phyloP scores from a whole-genome alignment of 257 asterid species.

The Solanum pinnatisectum region DNA sequence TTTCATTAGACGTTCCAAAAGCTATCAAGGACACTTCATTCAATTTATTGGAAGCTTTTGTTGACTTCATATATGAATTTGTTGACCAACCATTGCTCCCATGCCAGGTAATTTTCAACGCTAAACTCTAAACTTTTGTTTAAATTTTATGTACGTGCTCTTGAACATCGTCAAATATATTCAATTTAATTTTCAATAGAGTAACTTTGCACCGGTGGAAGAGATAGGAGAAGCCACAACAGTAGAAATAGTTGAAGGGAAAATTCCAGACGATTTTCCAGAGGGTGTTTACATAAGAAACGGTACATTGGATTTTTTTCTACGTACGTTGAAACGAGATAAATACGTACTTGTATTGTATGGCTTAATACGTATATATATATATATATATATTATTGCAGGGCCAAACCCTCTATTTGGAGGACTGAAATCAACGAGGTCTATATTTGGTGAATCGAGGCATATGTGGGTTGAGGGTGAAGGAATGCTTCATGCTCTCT shows the following conservation, averaged over 20 bases:
- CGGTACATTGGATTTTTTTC: slow-evolving; percentile 13
- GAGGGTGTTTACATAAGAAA: slow-evolving; percentile 57
- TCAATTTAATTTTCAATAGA: slow-evolving; percentile 6
- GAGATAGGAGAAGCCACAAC: slow-evolving; percentile 28
- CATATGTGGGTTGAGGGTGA: slow-evolving; percentile 37
- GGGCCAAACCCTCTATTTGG: slow-evolving; percentile 41
- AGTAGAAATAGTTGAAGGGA: slow-evolving; percentile 21
- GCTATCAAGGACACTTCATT: slow-evolving; percentile 19
- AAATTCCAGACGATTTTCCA: slow-evolving; percentile 44
- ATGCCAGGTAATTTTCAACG: slow-evolving; percentile 31
- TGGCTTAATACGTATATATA: too few species aligned
- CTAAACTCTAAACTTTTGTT: too few species aligned
- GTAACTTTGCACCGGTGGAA: slow-evolving; percentile 58
- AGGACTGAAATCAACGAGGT: slow-evolving; percentile 24
- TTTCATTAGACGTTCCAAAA: slow-evolving; percentile 5
- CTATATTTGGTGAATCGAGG: slow-evolving; percentile 28
- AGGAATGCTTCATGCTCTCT: slow-evolving; percentile 42
- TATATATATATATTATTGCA: slow-evolving; percentile 4
- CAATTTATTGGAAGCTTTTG: slow-evolving; percentile 34
- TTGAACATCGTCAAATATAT: background rate
- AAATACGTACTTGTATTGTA: background rate
- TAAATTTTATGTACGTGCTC: too few species aligned
- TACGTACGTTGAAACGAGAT: background rate
- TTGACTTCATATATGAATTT: slow-evolving; percentile 30
- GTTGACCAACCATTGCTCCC: slow-evolving; percentile 40